Conservation (phyloP, 2,329 filamentous ascomycete species). For the Rutstroemia sp. region DNA sequence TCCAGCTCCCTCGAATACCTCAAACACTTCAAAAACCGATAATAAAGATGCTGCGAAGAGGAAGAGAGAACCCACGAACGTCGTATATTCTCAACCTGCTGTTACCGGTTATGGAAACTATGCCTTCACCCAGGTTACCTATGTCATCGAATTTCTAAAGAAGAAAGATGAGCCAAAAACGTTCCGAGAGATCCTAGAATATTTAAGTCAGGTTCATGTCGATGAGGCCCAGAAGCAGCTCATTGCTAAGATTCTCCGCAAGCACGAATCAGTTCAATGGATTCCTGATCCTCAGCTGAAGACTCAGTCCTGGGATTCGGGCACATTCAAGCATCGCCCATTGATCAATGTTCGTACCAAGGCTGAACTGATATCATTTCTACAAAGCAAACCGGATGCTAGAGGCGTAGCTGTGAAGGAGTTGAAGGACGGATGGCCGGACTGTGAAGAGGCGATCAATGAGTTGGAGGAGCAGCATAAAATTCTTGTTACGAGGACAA, state of each 20-base stretch:
- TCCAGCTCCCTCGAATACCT: conserved; percentile 51
- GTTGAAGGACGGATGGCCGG: conserved; percentile 91
- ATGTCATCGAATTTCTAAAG: conserved; percentile 77
- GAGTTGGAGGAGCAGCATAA: conserved; percentile 70
- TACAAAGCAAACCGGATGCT: conserved; percentile 76
- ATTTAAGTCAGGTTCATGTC: conserved; percentile 63
- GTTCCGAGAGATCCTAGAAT: conserved; percentile 71
- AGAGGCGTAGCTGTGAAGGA: conserved; percentile 80
- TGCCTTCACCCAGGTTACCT: conserved; percentile 81
- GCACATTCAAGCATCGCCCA: conserved; percentile 77
- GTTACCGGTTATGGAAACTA: conserved; percentile 70
- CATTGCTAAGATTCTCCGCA: conserved; percentile 61
- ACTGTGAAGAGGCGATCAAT: conserved; percentile 71
- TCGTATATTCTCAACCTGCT: conserved; percentile 70
- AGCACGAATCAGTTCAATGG: conserved; percentile 53
- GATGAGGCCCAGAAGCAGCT: conserved; percentile 54
- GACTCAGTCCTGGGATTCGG: conserved; percentile 57
- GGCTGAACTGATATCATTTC: conserved; percentile 68
- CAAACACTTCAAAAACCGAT: conserved; percentile 43
- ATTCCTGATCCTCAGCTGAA: conserved; percentile 51
- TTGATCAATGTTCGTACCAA: conserved; percentile 75
- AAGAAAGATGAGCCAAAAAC: conserved; percentile 61
- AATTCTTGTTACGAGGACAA: conserved; percentile 79
- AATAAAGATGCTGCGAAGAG: conserved; percentile 53
- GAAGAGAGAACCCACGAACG: conserved; percentile 47